Conservation (phyloP, 768 basidiomycete genomes). For the Podaxis sp. region DNA sequence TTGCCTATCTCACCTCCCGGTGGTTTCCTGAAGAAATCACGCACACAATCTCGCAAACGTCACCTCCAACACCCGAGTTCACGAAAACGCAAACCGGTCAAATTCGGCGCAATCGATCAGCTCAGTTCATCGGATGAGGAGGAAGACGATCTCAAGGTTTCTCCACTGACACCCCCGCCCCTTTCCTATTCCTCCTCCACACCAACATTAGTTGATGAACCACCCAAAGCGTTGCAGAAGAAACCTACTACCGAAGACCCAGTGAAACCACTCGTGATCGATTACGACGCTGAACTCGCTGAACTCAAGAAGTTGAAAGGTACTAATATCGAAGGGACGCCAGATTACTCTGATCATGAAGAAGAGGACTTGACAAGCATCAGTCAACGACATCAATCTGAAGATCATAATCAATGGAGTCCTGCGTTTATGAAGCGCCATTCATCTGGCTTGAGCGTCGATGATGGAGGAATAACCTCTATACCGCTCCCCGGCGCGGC, state of each 20-base stretch:
- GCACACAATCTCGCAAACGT: constrained; percentile 18
- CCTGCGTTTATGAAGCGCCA: constrained; percentile 52
- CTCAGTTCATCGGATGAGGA: constrained; percentile 19
- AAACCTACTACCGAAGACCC: constrained; percentile 4
- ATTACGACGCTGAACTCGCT: constrained; percentile 43
- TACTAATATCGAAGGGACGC: constrained; percentile 15
- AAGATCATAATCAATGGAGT: constrained; percentile 37
- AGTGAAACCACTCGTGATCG: constrained; percentile 20
- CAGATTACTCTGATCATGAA: constrained; percentile 47
- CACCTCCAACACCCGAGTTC: constrained; percentile 7
- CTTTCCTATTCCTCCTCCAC: constrained; percentile 25
- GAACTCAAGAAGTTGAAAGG: constrained; percentile 32
- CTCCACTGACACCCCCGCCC: constrained; percentile 14
- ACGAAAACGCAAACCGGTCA: constrained; percentile 30
- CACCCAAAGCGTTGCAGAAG: constrained; percentile 5
- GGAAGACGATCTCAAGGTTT: constrained; percentile 12
- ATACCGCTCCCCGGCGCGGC: constrained; percentile 24
- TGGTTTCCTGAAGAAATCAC: constrained; percentile 26
- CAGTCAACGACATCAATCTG: constrained; percentile 7
- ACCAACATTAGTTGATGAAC: constrained; percentile 29
- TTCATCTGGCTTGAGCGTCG: constrained; percentile 18
- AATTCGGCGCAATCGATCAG: constrained; percentile 28
- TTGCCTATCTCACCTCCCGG: background rate
- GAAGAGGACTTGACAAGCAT: constrained; percentile 23
- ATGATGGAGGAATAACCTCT: background rate